phyloP scores from a whole-genome alignment of 2,329 filamentous ascomycete species.

The Sphaerulina musiva region DNA sequence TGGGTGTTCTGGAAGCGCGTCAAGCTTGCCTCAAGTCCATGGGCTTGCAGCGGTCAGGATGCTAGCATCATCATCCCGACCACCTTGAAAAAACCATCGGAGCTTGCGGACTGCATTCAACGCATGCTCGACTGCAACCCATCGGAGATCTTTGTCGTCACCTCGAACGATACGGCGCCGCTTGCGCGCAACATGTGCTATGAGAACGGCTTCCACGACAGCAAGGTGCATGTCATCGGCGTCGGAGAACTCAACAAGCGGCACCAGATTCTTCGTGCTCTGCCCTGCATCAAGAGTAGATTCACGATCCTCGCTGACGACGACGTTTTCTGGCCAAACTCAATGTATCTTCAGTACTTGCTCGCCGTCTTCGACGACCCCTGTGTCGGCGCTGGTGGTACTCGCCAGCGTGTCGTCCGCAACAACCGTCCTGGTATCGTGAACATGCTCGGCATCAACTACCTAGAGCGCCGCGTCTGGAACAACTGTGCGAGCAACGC shows the following conservation, averaged over 20 bases:
- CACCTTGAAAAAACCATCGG: conserved; percentile 29
- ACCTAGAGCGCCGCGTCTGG: conserved; percentile 57
- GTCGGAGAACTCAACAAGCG: conserved; percentile 33
- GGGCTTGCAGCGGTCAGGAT: conserved; percentile 22
- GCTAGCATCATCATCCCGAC: conserved; percentile 33
- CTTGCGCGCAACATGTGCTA: conserved; percentile 16
- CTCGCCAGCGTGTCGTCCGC: conserved; percentile 50
- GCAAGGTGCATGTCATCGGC: conserved; percentile 28
- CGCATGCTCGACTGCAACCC: conserved; percentile 25
- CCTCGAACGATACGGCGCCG: conserved; percentile 22
- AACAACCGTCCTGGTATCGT: conserved; percentile 30
- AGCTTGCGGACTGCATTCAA: conserved; percentile 28
- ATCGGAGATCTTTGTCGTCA: conserved; percentile 28
- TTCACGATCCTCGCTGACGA: conserved; percentile 34
- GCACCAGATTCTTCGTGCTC: conserved; percentile 30
- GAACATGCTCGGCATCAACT: conserved; percentile 54
- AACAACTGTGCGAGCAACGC: conserved; percentile 52
- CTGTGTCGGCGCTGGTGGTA: conserved; percentile 50
- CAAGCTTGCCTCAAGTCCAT: conserved; percentile 23
- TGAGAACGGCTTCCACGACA: conserved; percentile 6
- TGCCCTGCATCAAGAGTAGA: conserved; percentile 25
- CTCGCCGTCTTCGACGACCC: conserved; percentile 40
- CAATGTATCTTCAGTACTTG: conserved; percentile 28
- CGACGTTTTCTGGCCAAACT: conserved; percentile 32
- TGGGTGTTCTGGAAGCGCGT: conserved; percentile 27